Conservation (phyloP, 345 rosid species). For the Acer saccharum region DNA sequence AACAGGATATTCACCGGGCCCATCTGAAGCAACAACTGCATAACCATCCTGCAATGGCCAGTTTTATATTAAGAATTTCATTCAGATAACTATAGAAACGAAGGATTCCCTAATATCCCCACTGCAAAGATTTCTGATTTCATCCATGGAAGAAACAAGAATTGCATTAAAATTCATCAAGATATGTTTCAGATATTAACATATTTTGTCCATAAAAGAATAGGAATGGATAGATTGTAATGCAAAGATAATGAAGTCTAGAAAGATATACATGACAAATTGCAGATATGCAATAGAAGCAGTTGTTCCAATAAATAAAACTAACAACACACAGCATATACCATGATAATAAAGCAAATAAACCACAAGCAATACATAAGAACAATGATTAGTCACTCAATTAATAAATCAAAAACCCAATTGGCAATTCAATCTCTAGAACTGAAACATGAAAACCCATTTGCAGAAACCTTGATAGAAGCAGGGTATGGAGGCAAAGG, state of each 20-base stretch:
- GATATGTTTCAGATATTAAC: no score
- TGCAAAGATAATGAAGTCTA: neutral
- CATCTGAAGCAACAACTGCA: conserved; percentile 92
- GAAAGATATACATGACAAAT: neutral
- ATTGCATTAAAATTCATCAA: neutral
- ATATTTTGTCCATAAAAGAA: no score
- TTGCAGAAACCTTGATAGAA: conserved; percentile 62
- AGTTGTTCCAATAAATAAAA: neutral
- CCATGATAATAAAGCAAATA: neutral
- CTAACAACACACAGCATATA: neutral
- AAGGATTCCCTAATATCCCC: neutral
- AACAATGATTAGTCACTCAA: no score
- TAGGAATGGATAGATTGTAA: no score
- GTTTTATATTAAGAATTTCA: neutral
- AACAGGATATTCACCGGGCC: conserved; percentile 89
- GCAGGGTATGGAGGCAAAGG: conserved; percentile 97
- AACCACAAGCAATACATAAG: neutral
- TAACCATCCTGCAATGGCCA: conserved; percentile 79
- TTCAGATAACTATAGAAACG: neutral
- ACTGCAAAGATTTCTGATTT: neutral
- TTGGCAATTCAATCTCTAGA: neutral
- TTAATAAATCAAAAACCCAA: neutral
- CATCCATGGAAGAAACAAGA: neutral
- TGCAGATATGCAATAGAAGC: neutral
- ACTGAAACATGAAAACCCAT: neutral